phyloP scores from a whole-genome alignment of 2,329 filamentous ascomycete species.

The Xylariomycetidae sp. region DNA sequence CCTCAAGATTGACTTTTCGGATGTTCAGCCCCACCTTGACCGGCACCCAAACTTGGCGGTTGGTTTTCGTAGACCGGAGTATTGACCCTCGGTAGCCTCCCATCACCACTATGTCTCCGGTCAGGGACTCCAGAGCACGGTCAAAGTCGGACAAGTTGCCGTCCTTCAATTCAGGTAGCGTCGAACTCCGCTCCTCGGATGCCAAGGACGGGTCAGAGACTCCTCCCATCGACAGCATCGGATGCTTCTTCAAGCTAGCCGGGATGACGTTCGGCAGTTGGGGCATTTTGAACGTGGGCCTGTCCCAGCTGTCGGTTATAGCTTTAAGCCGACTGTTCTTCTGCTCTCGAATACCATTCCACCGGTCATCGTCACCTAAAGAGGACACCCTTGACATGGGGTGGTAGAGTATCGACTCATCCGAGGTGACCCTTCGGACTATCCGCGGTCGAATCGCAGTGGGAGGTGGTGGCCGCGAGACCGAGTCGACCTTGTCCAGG shows the following conservation, averaged over 20 bases:
- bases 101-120: conserved; percentile 80
- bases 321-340: conserved; percentile 87
- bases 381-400: conserved; percentile 74
- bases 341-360: conserved; percentile 73
- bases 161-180: conserved; percentile 20
- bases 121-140: conserved; percentile 58
- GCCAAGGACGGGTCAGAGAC: conserved; percentile 17
- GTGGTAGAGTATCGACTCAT: conserved; percentile 73
- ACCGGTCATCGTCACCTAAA: conserved; percentile 75
- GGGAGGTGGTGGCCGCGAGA: conserved; percentile 16
- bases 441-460: conserved; percentile 23
- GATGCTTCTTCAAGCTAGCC: conserved; percentile 23
- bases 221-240: no score
- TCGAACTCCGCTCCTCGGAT: no score
- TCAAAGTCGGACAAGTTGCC: conserved; percentile 37
- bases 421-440: conserved; percentile 61
- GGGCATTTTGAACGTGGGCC: conserved; percentile 68
- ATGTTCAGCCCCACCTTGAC: conserved; percentile 90
- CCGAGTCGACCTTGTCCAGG: no score
- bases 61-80: conserved; percentile 73
- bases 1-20: conserved; percentile 83
- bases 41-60: conserved; percentile 89
- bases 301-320: conserved; percentile 79
- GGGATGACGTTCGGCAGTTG: conserved; percentile 50
- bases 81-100: conserved; percentile 89